These are phyloP conservation scores for Plantago lanceolata DNA, from an alignment of 305 asterid genomes.

Conservation along the genomic window DNA sequence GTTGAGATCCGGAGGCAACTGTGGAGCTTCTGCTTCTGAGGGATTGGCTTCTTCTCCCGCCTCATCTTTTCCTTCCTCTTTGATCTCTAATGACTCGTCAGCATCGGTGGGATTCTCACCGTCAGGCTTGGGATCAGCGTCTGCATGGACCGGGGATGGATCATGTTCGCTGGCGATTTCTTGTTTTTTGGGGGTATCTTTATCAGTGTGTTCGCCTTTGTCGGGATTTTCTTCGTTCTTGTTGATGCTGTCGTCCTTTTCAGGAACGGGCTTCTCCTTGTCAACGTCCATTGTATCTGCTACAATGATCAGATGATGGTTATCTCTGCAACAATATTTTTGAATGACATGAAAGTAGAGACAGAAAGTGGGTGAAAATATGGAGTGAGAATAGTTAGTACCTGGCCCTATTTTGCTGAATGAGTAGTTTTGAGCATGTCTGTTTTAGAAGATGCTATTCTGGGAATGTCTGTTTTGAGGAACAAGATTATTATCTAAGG, in stretches of 20 bases:
- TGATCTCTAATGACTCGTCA: slow-evolving; percentile 5
- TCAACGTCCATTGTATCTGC: slow-evolving; percentile 22
- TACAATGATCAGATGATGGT: not conserved
- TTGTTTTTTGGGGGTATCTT: slow-evolving; percentile 13
- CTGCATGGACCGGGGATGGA: slow-evolving; percentile 20
- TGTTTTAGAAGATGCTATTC: not conserved
- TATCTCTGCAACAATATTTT: no score
- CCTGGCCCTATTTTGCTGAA: not conserved
- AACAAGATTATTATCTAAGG: not conserved
- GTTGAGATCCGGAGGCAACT: slow-evolving; percentile 63
- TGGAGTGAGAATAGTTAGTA: not conserved
- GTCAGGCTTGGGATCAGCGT: slow-evolving; percentile 21
- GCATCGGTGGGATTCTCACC: not conserved
- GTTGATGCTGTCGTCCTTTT: slow-evolving; percentile 8
- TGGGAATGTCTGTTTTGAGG: not conserved
- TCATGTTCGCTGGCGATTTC: not conserved
- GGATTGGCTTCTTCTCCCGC: not conserved
- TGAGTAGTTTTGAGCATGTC: no score
- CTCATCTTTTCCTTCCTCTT: slow-evolving; percentile 24
- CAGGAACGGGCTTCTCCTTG: slow-evolving; percentile 24
- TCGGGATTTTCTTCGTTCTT: not conserved
- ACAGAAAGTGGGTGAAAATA: not conserved
- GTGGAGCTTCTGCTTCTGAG: slow-evolving; percentile 26
- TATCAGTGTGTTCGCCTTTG: slow-evolving; percentile 12
- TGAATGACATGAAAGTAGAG: not conserved